Base-by-base conservation (phyloP, 345 rosid species). In the Cochlearia excelsa region DNA sequence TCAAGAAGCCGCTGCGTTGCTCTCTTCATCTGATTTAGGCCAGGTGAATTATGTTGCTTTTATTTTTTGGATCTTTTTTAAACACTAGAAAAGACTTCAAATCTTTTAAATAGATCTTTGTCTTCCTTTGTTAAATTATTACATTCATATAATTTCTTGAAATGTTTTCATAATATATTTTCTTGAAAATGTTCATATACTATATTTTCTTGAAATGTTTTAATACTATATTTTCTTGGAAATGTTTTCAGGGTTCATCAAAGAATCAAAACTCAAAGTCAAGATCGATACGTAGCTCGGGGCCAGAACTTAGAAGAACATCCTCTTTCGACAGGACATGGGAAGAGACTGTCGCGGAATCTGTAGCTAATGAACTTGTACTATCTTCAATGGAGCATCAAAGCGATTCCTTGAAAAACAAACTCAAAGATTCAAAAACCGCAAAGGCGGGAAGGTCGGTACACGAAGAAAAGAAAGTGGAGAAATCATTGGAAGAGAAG, bases 271-370 rank as follows among this genome's bases (percentile, higher is more conserved):
- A 61, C 54, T 5, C 44, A 11, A 84, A 79, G 71, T 69, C 76
- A 47, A 82, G 77, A 46, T 31, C 60, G 42, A 60, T 71, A 57
- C 75, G 71, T 41, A 66, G 81, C 53, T 67, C 90, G 31, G 79
- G 57, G 33, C 47, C 87, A 6, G 91, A 81, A 78, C 77, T 93
- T 52, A 79, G 99, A 77, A 81, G 99, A 72, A 85, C 99, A 30
- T 87, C 97, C 29, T 93, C 99, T 45, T 89, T 87, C 56, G 99
- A 87, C 77, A 79, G 97, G 80, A 71, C 85, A 65, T 89, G 97
- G 97, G 99, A 93, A 54, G 99, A 93, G 72, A 84, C 75, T 33
- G 88, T 89, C 34, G 99, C 99, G 54, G 99, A 93, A 73, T 78
- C 97, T 70, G 84, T 93, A 66, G 97, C 95, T 54, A 75, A 79